Conservation (phyloP, 192 early-diverging fungal species). For the Coemansia sp. region DNA sequence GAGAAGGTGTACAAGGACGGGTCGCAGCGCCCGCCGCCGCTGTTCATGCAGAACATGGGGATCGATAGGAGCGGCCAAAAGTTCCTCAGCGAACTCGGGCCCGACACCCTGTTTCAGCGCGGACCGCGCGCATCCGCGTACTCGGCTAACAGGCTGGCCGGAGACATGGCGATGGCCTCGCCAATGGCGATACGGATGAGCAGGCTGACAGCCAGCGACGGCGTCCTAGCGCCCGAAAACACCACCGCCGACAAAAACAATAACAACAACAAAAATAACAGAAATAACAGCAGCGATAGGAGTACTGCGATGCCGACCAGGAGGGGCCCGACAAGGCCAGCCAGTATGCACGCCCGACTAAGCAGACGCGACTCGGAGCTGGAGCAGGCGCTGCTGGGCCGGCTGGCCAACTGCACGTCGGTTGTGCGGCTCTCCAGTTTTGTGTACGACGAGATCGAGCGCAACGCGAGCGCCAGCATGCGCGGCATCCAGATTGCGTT, state of each 20-base stretch:
- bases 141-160: constrained; percentile 24
- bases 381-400: constrained; percentile 31
- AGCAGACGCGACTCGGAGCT: constrained; percentile 11
- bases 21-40: constrained; percentile 20
- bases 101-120: constrained; percentile 23
- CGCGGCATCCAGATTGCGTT: constrained; percentile 6
- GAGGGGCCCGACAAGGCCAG: background rate
- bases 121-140: constrained; percentile 34
- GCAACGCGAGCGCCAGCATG: background rate
- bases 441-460: constrained; percentile 19
- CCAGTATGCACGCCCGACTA: background rate
- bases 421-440: constrained; percentile 24
- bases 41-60: constrained; percentile 31
- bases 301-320: background rate
- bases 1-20: constrained; percentile 1
- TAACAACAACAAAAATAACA: too few relatives aligned
- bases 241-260: background rate
- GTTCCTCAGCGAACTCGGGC: constrained; percentile 21
- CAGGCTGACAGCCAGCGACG: background rate
- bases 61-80: constrained; percentile 4
- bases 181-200: constrained; percentile 19
- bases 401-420: constrained; percentile 27
- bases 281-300: background rate
- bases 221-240: background rate
- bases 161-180: constrained; percentile 26